Conservation (phyloP, 2,329 filamentous ascomycete species). For the Sporothrix euskadiensis region DNA sequence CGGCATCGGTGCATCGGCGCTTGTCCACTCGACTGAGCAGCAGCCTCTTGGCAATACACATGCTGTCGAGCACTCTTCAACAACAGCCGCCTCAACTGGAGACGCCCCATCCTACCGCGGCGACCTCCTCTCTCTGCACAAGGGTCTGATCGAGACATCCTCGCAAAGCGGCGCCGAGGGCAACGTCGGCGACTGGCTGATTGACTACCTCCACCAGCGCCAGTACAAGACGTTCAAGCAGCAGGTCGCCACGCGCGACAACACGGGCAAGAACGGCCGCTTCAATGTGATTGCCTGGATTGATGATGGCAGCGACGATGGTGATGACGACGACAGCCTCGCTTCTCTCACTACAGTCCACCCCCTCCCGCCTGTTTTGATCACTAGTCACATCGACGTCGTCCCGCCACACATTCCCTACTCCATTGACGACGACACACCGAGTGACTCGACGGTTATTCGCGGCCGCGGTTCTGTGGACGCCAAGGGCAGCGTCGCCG, state of each 20-base stretch:
- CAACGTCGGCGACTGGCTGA: constrained; percentile 67
- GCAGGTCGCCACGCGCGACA: constrained; percentile 40
- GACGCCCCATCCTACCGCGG: constrained; percentile 45
- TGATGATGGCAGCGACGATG: constrained; percentile 43
- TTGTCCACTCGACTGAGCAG: not conserved
- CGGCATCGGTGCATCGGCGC: constrained; percentile 14
- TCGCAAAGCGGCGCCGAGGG: constrained; percentile 72
- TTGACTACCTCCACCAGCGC: constrained; percentile 59
- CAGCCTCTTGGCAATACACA: not conserved
- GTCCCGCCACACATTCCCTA: constrained; percentile 75
- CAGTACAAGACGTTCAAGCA: constrained; percentile 50
- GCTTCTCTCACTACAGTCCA: not conserved
- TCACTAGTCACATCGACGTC: constrained; percentile 80
- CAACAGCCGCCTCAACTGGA: not conserved
- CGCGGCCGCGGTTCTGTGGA: constrained; percentile 74
- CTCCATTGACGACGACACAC: constrained; percentile 51
- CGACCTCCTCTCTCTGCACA: constrained; percentile 69
- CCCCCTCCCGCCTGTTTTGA: constrained; percentile 55
- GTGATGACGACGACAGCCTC: constrained; percentile 39
- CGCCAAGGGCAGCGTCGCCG: constrained; percentile 68
- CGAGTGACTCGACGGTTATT: constrained; percentile 53
- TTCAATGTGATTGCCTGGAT: constrained; percentile 78
- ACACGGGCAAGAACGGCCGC: constrained; percentile 43
- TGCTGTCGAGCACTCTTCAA: not conserved
- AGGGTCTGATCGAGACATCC: constrained; percentile 69